Conservation (phyloP, 1,139 yeast genomes). For the Yamadazyma mexicana region DNA sequence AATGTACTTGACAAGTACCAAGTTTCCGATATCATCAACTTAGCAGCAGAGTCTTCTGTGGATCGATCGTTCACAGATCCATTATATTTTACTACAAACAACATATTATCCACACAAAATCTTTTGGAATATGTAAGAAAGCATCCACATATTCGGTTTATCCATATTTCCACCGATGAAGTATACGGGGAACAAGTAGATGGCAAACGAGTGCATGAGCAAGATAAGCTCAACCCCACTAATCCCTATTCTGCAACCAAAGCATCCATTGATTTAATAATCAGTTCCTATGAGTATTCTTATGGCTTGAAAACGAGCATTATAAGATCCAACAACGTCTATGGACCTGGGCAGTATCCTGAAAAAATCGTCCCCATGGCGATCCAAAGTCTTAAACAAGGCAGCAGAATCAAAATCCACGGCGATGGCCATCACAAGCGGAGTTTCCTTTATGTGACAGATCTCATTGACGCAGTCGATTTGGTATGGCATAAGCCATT, state of each 20-base stretch:
- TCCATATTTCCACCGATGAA: slow-evolving; percentile 64
- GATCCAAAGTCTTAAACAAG: slow-evolving; percentile 13
- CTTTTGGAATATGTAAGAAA: slow-evolving; percentile 40
- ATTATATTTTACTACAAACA: slow-evolving; percentile 45
- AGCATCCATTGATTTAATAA: slow-evolving; percentile 55
- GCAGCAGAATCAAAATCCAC: slow-evolving; percentile 35
- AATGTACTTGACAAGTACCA: slow-evolving; percentile 14
- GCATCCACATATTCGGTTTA: slow-evolving; percentile 20
- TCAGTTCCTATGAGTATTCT: slow-evolving; percentile 47
- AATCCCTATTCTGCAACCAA: slow-evolving; percentile 64
- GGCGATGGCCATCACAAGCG: slow-evolving; percentile 51
- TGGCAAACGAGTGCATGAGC: slow-evolving; percentile 33
- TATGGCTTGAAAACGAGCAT: slow-evolving; percentile 45
- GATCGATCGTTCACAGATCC: slow-evolving; percentile 54
- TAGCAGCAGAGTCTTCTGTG: slow-evolving; percentile 63
- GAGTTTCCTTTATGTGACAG: slow-evolving; percentile 48
- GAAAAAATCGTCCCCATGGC: slow-evolving; percentile 54
- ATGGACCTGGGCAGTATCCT: slow-evolving; percentile 57
- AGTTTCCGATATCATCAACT: slow-evolving; percentile 43
- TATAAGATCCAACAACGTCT: slow-evolving; percentile 55
- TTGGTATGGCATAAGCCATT: slow-evolving; percentile 22
- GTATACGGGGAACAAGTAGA: slow-evolving; percentile 50
- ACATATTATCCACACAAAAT: slow-evolving; percentile 51
- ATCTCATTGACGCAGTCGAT: slow-evolving; percentile 48
- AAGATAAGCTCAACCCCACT: slow-evolving; percentile 46